These are phyloP conservation scores for Fusarium sp. DNA, from an alignment of 2,329 filamentous ascomycete species.

Conservation along the genomic window DNA sequence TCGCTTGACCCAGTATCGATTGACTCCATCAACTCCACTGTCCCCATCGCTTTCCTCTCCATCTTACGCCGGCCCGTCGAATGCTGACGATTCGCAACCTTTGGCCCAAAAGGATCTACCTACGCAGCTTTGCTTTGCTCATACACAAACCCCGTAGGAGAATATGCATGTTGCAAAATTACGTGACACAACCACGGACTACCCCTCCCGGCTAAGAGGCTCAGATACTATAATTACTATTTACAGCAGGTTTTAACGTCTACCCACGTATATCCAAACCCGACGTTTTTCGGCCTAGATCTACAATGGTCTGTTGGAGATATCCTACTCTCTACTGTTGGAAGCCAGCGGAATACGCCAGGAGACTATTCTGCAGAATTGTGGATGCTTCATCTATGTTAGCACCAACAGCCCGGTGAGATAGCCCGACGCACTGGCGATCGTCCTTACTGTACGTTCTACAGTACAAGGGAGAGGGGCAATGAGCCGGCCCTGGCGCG, in stretches of 20 bases:
- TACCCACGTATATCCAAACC: not conserved
- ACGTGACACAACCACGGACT: not conserved
- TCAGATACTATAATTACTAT: not conserved
- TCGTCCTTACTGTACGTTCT: slow-evolving; percentile 31
- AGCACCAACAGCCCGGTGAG: slow-evolving; percentile 42
- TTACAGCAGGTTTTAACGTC: not conserved
- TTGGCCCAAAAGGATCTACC: not conserved
- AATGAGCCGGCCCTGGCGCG: slow-evolving; percentile 32
- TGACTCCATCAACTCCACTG: slow-evolving; percentile 15
- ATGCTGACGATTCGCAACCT: slow-evolving; percentile 7
- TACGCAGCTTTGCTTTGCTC: not conserved
- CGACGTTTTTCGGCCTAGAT: slow-evolving; percentile 30
- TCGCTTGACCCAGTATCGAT: not conserved
- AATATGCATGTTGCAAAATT: slow-evolving; percentile 1
- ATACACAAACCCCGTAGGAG: slow-evolving; percentile 5
- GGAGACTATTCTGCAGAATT: slow-evolving; percentile 31
- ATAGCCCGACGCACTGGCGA: slow-evolving; percentile 42
- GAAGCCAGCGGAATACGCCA: slow-evolving; percentile 25
- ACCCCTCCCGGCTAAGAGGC: slow-evolving; percentile 1
- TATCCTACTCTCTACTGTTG: not conserved
- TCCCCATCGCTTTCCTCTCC: slow-evolving; percentile 18
- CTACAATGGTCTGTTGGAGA: not conserved
- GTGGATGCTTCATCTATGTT: slow-evolving; percentile 30
- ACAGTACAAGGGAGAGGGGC: slow-evolving; percentile 35
- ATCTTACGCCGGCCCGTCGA: slow-evolving; percentile 21